Evolutionary conservation across 2,329 filamentous ascomycete species (phyloP).

Genomic region (Onygena corvina): DNA sequence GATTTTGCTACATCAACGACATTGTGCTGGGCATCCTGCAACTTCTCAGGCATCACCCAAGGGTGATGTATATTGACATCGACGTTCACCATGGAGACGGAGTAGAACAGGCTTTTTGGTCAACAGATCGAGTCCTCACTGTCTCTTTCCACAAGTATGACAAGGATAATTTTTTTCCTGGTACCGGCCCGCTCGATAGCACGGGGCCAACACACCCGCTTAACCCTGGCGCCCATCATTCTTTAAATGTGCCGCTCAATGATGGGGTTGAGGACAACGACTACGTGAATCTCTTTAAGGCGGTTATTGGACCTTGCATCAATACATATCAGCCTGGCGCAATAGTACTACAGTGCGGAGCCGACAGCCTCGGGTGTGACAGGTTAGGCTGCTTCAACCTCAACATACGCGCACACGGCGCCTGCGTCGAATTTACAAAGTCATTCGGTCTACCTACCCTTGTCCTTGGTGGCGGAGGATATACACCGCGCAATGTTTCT

Average conservation of each 20-base stretch:
- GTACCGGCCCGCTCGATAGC: constrained; percentile 74
- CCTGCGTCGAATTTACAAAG: constrained; percentile 84
- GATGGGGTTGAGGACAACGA: constrained; percentile 86
- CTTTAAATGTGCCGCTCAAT: constrained; percentile 78
- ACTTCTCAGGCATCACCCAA: constrained; percentile 65
- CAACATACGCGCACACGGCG: constrained; percentile 85
- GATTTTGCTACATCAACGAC: constrained; percentile 98
- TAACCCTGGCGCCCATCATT: constrained; percentile 79
- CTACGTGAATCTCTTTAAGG: constrained; percentile 75
- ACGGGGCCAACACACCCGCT: constrained; percentile 71
- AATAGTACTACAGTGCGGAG: constrained; percentile 90
- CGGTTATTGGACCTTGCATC: constrained; percentile 64
- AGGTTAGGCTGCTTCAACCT: constrained; percentile 91
- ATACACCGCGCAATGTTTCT: constrained; percentile 92
- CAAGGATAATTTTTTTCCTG: constrained; percentile 71
- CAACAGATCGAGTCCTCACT: constrained; percentile 79
- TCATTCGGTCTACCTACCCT: constrained; percentile 67
- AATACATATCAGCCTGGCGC: constrained; percentile 76
- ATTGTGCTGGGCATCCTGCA: constrained; percentile 90
- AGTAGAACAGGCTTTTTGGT: constrained; percentile 83
- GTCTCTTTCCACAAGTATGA: constrained; percentile 97
- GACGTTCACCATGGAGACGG: constrained; percentile 87
- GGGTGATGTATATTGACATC: constrained; percentile 89
- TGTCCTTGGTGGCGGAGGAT: constrained; percentile 86
- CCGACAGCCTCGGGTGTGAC: constrained; percentile 87